Evolutionary conservation across 2,329 filamentous ascomycete genomes (phyloP), one percentile per base, ranked within the genome.

Genomic region (Epichloe sp.): DNA sequence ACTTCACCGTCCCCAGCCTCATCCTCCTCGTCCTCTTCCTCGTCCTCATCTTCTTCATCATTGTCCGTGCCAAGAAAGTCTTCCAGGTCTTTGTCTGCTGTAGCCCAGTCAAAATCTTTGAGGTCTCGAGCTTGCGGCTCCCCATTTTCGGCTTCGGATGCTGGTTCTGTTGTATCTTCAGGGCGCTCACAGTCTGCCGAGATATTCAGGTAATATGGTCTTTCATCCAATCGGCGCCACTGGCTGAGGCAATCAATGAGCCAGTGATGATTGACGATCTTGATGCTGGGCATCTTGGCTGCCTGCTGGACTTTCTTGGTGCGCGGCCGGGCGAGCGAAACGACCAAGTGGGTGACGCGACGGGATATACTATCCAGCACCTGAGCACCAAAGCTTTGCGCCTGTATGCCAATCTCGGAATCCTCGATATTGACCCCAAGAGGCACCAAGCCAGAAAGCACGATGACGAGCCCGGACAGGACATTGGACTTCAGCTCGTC

Each of bases 241-340:
- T 85, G 84, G 26, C 82, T 85, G 56, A 97, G 80, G 51, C 84
- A 94, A 58, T 90, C 85, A 35, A 83, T 77, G 34, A 98, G 80
- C 93, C 93, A 98, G 60, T 88, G 82, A 49, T 89, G 86, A 58
- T 85, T 89, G 46, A 98, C 93, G 53, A 98, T 95, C 64, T 89
- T 90, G 66, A 97, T 86, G 48, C 81, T 80, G 0, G 85, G 75
- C 51, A 88, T 85, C 56, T 83, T 81, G 14, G 86, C 83, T 0
- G 93, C 93, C 65, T 90, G 85, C 46, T 87, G 84, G 43, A 97
- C 88, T 68, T 98, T 98, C 49, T 88, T 85, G 0, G 93, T 97
- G 21, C 90, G 82, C 35, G 85, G 85, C 23, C 85, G 76, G 15
- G 79, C 75, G 17, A 79, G 80, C 48, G 80, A 83, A 8, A 86